Base-by-base conservation (phyloP, 108 stramenopile genomes). In the Aureococcus anophagefferens region DNA sequence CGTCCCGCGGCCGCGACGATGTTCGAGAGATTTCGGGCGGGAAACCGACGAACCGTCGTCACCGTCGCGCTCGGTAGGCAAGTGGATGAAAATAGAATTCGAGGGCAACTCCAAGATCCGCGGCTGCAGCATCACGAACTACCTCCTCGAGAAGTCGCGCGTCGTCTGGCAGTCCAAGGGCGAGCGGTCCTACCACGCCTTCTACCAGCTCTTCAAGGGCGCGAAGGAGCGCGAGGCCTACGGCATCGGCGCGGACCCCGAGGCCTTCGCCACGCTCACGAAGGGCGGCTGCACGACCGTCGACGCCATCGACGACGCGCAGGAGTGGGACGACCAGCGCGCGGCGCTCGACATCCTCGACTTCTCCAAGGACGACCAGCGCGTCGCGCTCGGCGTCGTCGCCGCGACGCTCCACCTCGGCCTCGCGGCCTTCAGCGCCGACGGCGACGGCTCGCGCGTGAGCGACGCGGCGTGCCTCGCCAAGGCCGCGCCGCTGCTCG, bases 381-480 rank as follows among this genome's bases (percentile, higher is more conserved):
- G 76, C 17, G 72, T 73, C 25, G 70, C 96, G 0, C 81, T 96
- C 81, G 79, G 78, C 25, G 77, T 94, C 63, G 81, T 89, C 45
- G 92, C 94, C 5, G 94, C 86, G 17, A 89, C 95, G 29, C 81
- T 98, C 44, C 93, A 96, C 75, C 68, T 98, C 33, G 97, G 93
- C 30, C 91, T 94, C 71, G 81, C 96, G 33, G 73, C 81, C 14
- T 95, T 94, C 68, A 85, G 89, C 40, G 87, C 82, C 36, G 66
- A 64, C 51, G 78, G 36, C 29, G 78, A 59, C 51, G 14, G 25
- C 51, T 3, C 51, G 25, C 1, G 21, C 7, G 51, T 59, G 21
- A 25, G 3, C 21, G 25, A 3, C 3, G 51, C 17, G 21, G 3
- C 64, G 81, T 79, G 31, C 9, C 74, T 96, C 68, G 72, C 72